Base-by-base conservation (phyloP, 2,329 filamentous ascomycete genomes). In the Colletotrichum tropicale region DNA sequence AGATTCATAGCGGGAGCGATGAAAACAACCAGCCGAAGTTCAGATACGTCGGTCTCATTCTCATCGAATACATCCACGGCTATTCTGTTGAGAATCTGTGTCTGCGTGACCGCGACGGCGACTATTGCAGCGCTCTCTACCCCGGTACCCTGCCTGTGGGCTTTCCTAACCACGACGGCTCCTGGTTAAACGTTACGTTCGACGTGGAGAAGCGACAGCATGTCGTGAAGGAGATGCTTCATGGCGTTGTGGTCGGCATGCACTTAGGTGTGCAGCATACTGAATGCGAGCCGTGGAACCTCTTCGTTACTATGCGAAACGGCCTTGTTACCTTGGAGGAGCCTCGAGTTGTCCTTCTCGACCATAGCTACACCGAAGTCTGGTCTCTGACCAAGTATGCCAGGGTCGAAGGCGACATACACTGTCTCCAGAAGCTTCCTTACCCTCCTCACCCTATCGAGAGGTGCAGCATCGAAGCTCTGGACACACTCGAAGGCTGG, bases 211-310 rank as follows among this genome's bases (percentile, higher is more conserved):
- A 8, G 21, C 38, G 62, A 6, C 15, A 48, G 7, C 10, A 30
- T 38, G 34, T 38, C 34, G 1, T 38, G 0, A 34, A 15, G 12
- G 18, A 28, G 18, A n/a, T 28, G 7, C 2, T 66, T 7, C 12
- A 66, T 8, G 28, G 26, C 43, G 15, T 32, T 8, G 38, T 34
- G 0, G 21, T 10, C 26, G 16, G 32, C 26, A 9, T 66, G 7
- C 64, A 66, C 43, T 34, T 55, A 12, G 28, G 28, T 0, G 28
- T 66, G 13, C 0, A 34, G 18, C 64, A 66, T 0, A 5, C 3
- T 0, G 18, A 56, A 10, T 16, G 30, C 0, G 82, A 83, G 77
- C 80, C 82, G 38, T 82, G 84, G 69, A 83, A 82, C 13, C 77
- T 81, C 72, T 32, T 52, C 1, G 21, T 66, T 13, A 8, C 64